Conservation (phyloP, 2,329 filamentous ascomycete species). For the Aspergillus brunneoviolaceus region DNA sequence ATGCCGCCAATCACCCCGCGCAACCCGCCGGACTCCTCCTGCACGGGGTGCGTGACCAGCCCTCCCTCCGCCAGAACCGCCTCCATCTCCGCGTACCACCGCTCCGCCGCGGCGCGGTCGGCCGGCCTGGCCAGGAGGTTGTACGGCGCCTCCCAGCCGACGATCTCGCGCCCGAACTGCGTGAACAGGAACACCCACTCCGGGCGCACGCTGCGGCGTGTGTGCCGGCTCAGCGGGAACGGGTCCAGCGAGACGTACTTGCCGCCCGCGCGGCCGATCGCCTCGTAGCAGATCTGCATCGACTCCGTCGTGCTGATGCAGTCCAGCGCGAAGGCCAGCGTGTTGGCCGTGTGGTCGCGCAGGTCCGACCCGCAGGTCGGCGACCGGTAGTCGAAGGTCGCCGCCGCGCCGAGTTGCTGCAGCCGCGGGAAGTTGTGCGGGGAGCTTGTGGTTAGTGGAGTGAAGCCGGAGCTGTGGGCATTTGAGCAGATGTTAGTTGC, state of each 20-base stretch:
- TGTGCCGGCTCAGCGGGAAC: background rate
- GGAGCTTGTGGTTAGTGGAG: background rate
- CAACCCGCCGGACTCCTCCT: background rate
- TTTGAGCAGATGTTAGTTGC: too few relatives aligned
- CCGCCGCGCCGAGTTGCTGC: background rate
- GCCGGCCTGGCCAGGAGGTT: background rate
- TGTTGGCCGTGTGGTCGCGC: constrained; percentile 36
- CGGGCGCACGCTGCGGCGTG: constrained; percentile 4
- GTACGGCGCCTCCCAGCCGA: constrained; percentile 6
- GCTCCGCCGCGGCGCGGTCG: background rate
- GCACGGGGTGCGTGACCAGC: background rate
- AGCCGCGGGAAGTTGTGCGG: background rate
- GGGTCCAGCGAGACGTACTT: constrained; percentile 22
- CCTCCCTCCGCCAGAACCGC: background rate
- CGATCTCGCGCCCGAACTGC: background rate
- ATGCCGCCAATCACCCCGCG: background rate
- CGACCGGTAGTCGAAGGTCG: constrained; percentile 10
- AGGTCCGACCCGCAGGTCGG: constrained; percentile 25
- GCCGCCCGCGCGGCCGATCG: constrained; percentile 33
- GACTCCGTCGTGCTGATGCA: constrained; percentile 39
- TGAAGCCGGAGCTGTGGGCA: background rate
- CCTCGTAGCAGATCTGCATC: constrained; percentile 30
- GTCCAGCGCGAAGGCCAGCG: constrained; percentile 43
- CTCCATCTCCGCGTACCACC: background rate
- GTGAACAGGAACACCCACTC: constrained; percentile 7